Conservation (phyloP, 495 filamentous ascomycete species). For the Talaromyces stipitatus region DNA sequence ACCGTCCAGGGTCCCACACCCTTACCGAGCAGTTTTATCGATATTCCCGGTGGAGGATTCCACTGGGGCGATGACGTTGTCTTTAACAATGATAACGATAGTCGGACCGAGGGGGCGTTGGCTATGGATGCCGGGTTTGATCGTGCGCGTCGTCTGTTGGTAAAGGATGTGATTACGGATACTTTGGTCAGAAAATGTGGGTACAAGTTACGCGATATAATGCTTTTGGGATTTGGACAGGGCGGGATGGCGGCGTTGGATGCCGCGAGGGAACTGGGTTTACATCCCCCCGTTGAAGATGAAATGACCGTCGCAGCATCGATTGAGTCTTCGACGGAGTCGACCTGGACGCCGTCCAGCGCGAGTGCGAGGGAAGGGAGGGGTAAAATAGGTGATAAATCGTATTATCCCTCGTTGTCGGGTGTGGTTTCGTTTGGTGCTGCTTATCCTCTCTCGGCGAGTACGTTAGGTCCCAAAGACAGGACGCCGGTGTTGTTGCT, state of each 20-base stretch:
- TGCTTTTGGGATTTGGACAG: constrained; percentile 82
- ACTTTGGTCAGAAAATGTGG: constrained; percentile 61
- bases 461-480: constrained; percentile 39
- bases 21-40: constrained; percentile 60
- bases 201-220: constrained; percentile 58
- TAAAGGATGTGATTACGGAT: constrained; percentile 50
- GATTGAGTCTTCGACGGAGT: background rate
- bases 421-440: constrained; percentile 79
- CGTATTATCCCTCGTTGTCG: constrained; percentile 14
- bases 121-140: constrained; percentile 76
- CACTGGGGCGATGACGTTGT: constrained; percentile 92
- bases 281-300: constrained; percentile 8
- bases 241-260: constrained; percentile 74
- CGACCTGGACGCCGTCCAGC: background rate
- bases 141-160: constrained; percentile 40
- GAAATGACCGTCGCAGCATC: constrained; percentile 7
- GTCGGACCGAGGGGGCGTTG: constrained; percentile 47
- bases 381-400: constrained; percentile 7
- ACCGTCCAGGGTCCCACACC: constrained; percentile 66
- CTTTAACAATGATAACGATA: constrained; percentile 40
- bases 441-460: constrained; percentile 47
- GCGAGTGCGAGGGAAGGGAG: constrained; percentile 17
- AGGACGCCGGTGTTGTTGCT: constrained; percentile 67
- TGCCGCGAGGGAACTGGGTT: constrained; percentile 32
- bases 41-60: constrained; percentile 54